phyloP scores from a whole-genome alignment of 441 rosid species.

The Kokia cookei region DNA sequence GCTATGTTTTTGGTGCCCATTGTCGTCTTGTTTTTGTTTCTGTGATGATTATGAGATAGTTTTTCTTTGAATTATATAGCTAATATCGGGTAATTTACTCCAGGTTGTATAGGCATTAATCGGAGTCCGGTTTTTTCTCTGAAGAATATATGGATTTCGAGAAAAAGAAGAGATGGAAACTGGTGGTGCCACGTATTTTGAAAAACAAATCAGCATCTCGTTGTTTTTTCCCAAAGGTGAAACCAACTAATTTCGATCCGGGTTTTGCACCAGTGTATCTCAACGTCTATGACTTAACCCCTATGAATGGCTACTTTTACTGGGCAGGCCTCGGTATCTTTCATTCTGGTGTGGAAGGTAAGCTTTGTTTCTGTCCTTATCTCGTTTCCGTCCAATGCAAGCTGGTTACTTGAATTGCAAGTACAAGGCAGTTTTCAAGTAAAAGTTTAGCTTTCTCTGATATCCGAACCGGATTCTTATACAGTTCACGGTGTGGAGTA shows the following conservation, averaged over 20 bases:
- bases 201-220: conserved; percentile 51
- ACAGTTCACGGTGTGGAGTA: conserved; percentile 63
- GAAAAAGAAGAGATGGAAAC: conserved; percentile 49
- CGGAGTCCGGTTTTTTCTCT: conserved; percentile 10
- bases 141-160: conserved; percentile 44
- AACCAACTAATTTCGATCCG: conserved; percentile 41
- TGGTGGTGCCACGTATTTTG: conserved; percentile 33
- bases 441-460: conserved; percentile 1
- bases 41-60: not conserved
- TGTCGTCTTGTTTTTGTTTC: not conserved
- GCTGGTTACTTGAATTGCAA: not conserved
- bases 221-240: conserved; percentile 50
- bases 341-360: conserved; percentile 81
- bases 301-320: conserved; percentile 64
- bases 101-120: conserved; percentile 37
- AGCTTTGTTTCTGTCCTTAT: not conserved
- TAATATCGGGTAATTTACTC: not conserved
- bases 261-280: conserved; percentile 58
- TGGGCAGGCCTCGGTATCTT: conserved; percentile 78
- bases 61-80: not conserved
- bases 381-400: not conserved
- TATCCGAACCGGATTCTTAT: not conserved
- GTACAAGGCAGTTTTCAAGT: not conserved
- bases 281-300: conserved; percentile 70
- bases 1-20: not conserved